Evolutionary conservation across 352 stramenopile species (phyloP), one percentile per base, ranked within the genome.

Genomic region (Pythium scleroteichum): DNA sequence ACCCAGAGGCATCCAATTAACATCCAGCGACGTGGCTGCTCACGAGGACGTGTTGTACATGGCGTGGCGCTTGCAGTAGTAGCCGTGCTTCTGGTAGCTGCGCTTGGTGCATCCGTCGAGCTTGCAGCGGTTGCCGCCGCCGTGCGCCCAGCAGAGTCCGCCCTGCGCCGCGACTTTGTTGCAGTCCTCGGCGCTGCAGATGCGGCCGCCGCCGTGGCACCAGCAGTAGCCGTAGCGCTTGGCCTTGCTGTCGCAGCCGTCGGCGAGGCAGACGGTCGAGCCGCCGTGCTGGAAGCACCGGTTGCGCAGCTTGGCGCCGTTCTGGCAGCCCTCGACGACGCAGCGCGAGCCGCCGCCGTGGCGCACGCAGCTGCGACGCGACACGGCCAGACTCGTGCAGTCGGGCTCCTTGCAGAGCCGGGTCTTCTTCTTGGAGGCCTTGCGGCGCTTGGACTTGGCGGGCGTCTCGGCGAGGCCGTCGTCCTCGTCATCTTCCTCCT

Each of bases 61-160:
- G 13, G 71, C 71, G 52, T 79, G 71, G 27, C 48, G 62, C 38
- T 79, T 82, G 57, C 75, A 73, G 45, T 66, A 81, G 66, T 82
- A 84, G 16, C 71, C 73, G 53, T 77, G 65, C 53, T 77, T 77
- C 42, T 82, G 75, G 65, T 81, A 81, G 26, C 66, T 75, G 12
- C 71, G 68, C 45, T 79, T 79, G 40, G 47, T 76, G 68, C 75
- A 84, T 40, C 72, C 71, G 17, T 79, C 70, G 29, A 75, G 59
- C 29, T 68, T 70, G 64, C 75, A 84, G 44, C 69, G 69, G 53
- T 76, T 78, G 55, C 73, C 73, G 32, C 72, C 72, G 42, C 73
- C 73, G 39, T 82, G 73, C 0, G 73, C 68, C 72, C 73, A 79
- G 66, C 73, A 82, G 12, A 66, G 41, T 0, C 73, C 73, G 9